Percentiles rank a stretch among this genome's conserved stretches.
These are phyloP conservation scores for Calonectria pseudoturangicola DNA, from an alignment of 2,329 filamentous ascomycete species.

Conservation along the genomic window DNA sequence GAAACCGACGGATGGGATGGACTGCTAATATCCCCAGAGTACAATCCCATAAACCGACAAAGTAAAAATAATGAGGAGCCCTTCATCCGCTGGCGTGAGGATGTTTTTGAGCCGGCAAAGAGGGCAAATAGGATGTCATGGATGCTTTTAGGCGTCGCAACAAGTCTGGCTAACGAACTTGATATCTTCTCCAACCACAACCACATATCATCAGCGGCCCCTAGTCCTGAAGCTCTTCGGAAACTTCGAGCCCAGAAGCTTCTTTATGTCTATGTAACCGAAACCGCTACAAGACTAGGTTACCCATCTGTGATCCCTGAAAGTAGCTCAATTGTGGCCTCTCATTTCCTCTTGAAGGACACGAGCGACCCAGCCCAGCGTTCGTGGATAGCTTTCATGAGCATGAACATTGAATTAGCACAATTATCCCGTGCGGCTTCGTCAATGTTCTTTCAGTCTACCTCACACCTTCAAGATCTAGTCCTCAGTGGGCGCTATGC, in stretches of 20 bases:
- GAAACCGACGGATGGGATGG: slow-evolving; percentile 19
- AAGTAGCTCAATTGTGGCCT: background rate
- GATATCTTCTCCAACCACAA: slow-evolving; percentile 11
- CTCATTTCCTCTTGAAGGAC: background rate
- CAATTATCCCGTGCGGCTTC: slow-evolving; percentile 7
- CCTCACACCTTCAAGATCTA: background rate
- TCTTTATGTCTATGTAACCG: slow-evolving; percentile 12
- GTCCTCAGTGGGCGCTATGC: slow-evolving; percentile 15
- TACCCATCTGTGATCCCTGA: slow-evolving; percentile 15
- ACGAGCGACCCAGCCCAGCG: background rate
- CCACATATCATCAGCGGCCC: background rate
- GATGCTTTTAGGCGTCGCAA: slow-evolving; percentile 53
- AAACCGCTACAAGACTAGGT: slow-evolving; percentile 1
- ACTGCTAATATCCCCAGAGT: background rate
- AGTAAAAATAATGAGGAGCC: slow-evolving; percentile 46
- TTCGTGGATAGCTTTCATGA: slow-evolving; percentile 13
- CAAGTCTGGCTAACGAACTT: background rate
- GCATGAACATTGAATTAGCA: slow-evolving; percentile 13
- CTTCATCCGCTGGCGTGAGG: slow-evolving; percentile 51
- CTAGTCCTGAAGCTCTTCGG: background rate
- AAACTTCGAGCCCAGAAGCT: slow-evolving; percentile 17
- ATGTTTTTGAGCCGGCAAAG: slow-evolving; percentile 53
- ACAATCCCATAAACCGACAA: slow-evolving; percentile 29
- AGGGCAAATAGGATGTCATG: slow-evolving; percentile 53
- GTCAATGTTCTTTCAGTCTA: slow-evolving; percentile 15